Evolutionary conservation across 163 green algal genomes (phyloP).

Genomic region (Volvox carteri): DNA sequence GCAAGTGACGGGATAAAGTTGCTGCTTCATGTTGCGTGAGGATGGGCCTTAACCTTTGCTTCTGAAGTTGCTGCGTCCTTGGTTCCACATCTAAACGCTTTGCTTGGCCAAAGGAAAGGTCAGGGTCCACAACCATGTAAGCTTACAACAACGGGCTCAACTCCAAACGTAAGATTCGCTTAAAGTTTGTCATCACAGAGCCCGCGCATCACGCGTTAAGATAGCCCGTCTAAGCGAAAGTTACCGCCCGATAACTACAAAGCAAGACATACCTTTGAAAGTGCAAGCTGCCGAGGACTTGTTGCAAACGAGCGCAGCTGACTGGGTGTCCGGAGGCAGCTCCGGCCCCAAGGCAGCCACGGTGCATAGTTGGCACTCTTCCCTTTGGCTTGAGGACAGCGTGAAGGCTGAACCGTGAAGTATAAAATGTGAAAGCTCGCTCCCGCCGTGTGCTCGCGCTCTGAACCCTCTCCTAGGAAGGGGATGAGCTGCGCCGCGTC

Average conservation of each 20-base stretch:
- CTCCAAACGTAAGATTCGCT: not conserved
- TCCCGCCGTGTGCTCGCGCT: not conserved
- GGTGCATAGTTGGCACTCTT: constrained; percentile 22
- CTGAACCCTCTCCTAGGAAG: not conserved
- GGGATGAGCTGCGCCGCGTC: not conserved
- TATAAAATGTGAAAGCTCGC: not conserved
- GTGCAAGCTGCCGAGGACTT: not conserved
- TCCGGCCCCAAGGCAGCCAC: constrained; percentile 9
- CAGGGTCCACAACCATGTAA: too few relatives aligned
- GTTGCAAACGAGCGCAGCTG: not conserved
- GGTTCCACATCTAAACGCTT: too few relatives aligned
- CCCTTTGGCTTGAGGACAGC: not conserved
- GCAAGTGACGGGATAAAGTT: not conserved
- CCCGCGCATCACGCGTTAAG: not conserved
- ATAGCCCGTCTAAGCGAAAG: too few relatives aligned
- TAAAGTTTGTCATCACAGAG: not conserved
- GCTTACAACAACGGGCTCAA: too few relatives aligned
- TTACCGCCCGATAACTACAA: too few relatives aligned
- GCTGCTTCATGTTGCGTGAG: not conserved
- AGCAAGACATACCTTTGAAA: constrained; percentile 1
- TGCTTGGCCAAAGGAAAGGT: too few relatives aligned
- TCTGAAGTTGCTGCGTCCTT: not conserved
- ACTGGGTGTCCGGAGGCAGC: not conserved
- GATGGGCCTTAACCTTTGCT: not conserved
- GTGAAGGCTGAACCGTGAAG: not conserved